Percentiles rank a stretch among this genome's conserved stretches.
Evolutionary conservation across 495 filamentous ascomycete genomes (phyloP).

Genomic region (Cercophora sp.): DNA sequence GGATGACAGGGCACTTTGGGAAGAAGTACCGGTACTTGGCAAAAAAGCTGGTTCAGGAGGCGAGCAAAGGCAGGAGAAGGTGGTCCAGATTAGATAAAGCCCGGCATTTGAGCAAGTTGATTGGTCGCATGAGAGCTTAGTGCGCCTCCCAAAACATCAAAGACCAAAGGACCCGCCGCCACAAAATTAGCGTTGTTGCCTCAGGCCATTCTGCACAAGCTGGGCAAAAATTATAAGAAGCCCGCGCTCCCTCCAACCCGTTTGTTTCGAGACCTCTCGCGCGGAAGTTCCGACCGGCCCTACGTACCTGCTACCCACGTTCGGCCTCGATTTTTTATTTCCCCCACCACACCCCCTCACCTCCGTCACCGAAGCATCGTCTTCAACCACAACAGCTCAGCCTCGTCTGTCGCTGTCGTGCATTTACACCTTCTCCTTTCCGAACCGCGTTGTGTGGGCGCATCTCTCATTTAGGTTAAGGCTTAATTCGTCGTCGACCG

Average conservation of each 20-base stretch:
- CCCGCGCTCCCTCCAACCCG: conserved; percentile 40
- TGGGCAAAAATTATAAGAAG: conserved; percentile 47
- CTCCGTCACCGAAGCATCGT: conserved; percentile 22
- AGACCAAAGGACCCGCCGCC: conserved; percentile 27
- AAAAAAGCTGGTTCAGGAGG: conserved; percentile 16
- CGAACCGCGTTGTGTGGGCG: conserved; percentile 34
- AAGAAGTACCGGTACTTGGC: conserved; percentile 30
- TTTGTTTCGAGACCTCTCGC: conserved; percentile 40
- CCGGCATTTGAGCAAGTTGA: conserved; percentile 13
- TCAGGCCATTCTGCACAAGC: conserved; percentile 23
- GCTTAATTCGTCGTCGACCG: conserved; percentile 28
- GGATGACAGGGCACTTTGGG: conserved; percentile 1
- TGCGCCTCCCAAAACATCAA: conserved; percentile 25
- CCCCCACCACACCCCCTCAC: conserved; percentile 32
- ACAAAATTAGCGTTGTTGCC: conserved; percentile 30
- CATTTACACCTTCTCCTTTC: conserved; percentile 18
- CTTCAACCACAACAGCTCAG: conserved; percentile 29
- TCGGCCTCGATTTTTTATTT: conserved; percentile 34
- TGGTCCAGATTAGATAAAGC: conserved; percentile 27
- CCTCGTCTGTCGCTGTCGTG: conserved; percentile 29
- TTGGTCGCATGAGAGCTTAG: conserved; percentile 20
- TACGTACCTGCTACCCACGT: conserved; percentile 38
- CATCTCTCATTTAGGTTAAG: conserved; percentile 37
- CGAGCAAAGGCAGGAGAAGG: conserved; percentile 13
- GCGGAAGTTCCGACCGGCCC: conserved; percentile 49